Conservation (phyloP, 192 early-diverging fungal species). For the Backusella sp. region DNA sequence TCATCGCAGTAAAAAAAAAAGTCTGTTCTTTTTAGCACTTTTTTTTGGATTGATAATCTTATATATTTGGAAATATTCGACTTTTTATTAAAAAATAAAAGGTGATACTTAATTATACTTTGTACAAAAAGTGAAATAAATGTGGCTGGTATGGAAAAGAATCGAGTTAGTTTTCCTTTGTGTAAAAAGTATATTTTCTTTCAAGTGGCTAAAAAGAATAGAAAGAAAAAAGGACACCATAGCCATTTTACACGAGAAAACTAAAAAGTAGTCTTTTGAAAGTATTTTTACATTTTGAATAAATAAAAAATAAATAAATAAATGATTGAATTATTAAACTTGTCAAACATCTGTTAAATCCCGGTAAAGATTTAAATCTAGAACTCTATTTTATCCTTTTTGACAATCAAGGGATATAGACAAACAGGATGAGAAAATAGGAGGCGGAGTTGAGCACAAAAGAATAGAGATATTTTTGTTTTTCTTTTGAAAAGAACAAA, state of each 20-base stretch:
- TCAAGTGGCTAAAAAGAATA: background rate
- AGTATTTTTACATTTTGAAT: background rate
- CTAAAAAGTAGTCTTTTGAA: background rate
- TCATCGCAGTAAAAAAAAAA: background rate
- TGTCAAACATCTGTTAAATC: slow-evolving; percentile 1
- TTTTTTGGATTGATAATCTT: background rate
- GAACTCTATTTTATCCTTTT: slow-evolving; percentile 1
- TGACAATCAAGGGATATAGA: background rate
- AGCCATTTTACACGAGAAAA: background rate
- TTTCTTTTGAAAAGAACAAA: background rate
- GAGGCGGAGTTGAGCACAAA: background rate
- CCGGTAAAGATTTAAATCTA: background rate
- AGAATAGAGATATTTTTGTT: background rate
- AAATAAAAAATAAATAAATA: background rate
- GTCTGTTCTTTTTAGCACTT: background rate
- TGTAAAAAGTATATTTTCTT: background rate
- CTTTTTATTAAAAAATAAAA: background rate
- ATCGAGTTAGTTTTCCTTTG: background rate
- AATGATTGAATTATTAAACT: background rate
- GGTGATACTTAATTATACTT: background rate
- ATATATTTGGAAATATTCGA: background rate
- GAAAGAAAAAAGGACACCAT: background rate
- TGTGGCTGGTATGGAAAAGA: background rate
- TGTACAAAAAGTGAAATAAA: background rate
- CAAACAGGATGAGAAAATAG: background rate